A percentile compares a stretch with the other conserved stretches of the same genome.
Evolutionary conservation across 1,284 basidiomycete species (phyloP).

Genomic region (Leccinum fallax): DNA sequence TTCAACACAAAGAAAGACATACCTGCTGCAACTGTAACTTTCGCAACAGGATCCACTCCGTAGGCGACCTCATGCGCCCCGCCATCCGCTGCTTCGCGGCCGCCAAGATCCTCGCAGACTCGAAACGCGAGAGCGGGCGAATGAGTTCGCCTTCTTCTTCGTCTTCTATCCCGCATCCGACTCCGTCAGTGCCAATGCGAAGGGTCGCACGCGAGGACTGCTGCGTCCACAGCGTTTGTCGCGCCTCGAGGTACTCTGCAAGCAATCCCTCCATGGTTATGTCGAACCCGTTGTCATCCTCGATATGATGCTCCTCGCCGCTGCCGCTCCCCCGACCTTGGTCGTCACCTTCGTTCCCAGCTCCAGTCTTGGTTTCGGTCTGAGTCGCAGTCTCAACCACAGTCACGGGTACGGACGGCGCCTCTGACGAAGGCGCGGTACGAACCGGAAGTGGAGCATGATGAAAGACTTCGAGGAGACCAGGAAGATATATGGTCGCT

Average conservation of each 20-base stretch:
- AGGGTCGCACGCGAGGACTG: slow-evolving; percentile 9
- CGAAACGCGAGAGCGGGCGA: slow-evolving; percentile 33
- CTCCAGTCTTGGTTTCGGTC: background rate
- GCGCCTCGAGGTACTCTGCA: slow-evolving; percentile 26
- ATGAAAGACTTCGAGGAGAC: slow-evolving; percentile 23
- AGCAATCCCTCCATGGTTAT: slow-evolving; percentile 27
- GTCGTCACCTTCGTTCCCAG: background rate
- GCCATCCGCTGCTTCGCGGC: slow-evolving; percentile 9
- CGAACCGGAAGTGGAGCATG: background rate
- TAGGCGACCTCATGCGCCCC: slow-evolving; percentile 20
- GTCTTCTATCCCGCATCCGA: background rate
- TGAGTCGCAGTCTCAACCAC: background rate
- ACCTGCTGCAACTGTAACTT: slow-evolving; percentile 52
- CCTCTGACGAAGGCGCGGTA: background rate
- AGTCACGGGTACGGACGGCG: background rate
- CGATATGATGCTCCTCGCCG: background rate
- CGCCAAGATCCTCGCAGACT: slow-evolving; percentile 23
- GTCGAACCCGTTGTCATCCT: slow-evolving; percentile 24
- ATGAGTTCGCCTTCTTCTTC: slow-evolving; percentile 19
- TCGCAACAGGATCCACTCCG: slow-evolving; percentile 44
- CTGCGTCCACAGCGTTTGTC: slow-evolving; percentile 13
- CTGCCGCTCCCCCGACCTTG: background rate
- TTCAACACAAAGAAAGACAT: slow-evolving; percentile 15
- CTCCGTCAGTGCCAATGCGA: slow-evolving; percentile 11
- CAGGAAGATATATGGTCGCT: slow-evolving; percentile 19